A percentile compares a stretch with the other conserved stretches of the same genome.
These are phyloP conservation scores for Mycena albidolilacea DNA, from an alignment of 768 basidiomycete genomes.

Conservation along the genomic window DNA sequence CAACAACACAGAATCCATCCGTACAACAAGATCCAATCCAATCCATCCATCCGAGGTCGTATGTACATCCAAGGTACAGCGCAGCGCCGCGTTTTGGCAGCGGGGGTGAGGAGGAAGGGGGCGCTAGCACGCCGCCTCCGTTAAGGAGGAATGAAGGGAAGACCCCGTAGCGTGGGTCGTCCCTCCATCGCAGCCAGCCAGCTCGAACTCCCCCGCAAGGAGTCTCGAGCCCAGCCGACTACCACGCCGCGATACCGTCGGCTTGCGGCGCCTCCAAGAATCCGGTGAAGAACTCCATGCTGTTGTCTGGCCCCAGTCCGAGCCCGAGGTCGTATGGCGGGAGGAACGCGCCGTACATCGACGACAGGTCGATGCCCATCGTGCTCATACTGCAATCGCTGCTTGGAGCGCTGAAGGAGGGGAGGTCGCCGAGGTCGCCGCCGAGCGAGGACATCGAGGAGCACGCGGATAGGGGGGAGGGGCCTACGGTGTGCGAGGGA, in stretches of 20 bases:
- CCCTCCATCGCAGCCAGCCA: not conserved
- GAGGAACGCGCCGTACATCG: not conserved
- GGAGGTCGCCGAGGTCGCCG: not conserved
- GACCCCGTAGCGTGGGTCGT: not conserved
- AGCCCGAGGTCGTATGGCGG: slow-evolving; percentile 20
- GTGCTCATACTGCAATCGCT: too few relatives aligned
- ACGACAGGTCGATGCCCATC: not conserved
- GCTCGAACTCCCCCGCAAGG: not conserved
- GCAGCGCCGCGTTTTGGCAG: not conserved
- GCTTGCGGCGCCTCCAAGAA: slow-evolving; percentile 5
- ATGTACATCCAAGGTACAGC: not conserved
- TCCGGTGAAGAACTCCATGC: not conserved
- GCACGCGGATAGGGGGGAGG: slow-evolving; percentile 13
- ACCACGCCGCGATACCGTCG: slow-evolving; percentile 1
- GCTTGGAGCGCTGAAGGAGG: not conserved
- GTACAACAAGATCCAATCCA: not conserved
- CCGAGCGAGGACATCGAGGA: slow-evolving; percentile 17
- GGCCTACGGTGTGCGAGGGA: not conserved
- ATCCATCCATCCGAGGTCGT: not conserved
- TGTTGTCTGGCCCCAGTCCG: slow-evolving; percentile 2
- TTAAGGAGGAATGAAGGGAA: not conserved
- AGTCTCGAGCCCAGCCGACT: not conserved
- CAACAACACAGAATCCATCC: slow-evolving; percentile 9
- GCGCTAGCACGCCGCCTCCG: not conserved
- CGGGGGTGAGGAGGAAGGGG: not conserved